A percentile compares a stretch with the other conserved stretches of the same genome.
phyloP scores from a whole-genome alignment of 305 asterid genomes.

The Fraxinus paxiana region DNA sequence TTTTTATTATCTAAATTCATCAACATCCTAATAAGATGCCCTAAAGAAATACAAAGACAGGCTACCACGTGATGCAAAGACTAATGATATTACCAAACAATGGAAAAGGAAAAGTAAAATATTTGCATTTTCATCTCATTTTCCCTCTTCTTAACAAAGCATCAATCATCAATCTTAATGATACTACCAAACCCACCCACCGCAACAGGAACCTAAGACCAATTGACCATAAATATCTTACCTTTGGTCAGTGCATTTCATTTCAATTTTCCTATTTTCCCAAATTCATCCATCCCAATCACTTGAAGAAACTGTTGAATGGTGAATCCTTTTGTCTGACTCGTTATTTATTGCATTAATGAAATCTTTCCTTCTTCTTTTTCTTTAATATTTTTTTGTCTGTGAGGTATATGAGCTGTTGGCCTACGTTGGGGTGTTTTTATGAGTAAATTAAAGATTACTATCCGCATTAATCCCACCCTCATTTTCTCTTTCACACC shows the following conservation, averaged over 20 bases:
- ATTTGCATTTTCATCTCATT: constrained; percentile 3
- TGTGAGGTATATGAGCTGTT: constrained; percentile 23
- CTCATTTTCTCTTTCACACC: constrained; percentile 38
- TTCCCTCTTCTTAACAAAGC: not conserved
- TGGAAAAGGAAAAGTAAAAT: not conserved
- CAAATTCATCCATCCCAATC: constrained; percentile 21
- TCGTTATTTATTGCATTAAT: constrained; percentile 23
- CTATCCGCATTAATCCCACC: constrained; percentile 44
- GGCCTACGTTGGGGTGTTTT: constrained; percentile 32
- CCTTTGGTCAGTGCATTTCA: constrained; percentile 4
- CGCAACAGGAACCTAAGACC: constrained; percentile 21
- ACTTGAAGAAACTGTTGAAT: constrained; percentile 19
- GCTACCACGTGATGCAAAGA: not conserved
- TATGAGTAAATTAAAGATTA: constrained; percentile 43
- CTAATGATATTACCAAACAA: not conserved
- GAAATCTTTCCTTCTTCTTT: constrained; percentile 3
- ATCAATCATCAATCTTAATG: not conserved
- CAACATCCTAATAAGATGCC: not conserved
- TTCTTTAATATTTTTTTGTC: not conserved
- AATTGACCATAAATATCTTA: constrained; percentile 4
- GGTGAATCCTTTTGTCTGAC: constrained; percentile 20
- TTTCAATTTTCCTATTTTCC: not conserved
- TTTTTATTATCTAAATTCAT: not conserved
- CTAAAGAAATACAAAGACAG: constrained; percentile 22
- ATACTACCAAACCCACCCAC: constrained; percentile 28